Percentiles rank a stretch among this genome's conserved stretches.
phyloP scores from a whole-genome alignment of 768 basidiomycete species.

The Mycena capillaripes region DNA sequence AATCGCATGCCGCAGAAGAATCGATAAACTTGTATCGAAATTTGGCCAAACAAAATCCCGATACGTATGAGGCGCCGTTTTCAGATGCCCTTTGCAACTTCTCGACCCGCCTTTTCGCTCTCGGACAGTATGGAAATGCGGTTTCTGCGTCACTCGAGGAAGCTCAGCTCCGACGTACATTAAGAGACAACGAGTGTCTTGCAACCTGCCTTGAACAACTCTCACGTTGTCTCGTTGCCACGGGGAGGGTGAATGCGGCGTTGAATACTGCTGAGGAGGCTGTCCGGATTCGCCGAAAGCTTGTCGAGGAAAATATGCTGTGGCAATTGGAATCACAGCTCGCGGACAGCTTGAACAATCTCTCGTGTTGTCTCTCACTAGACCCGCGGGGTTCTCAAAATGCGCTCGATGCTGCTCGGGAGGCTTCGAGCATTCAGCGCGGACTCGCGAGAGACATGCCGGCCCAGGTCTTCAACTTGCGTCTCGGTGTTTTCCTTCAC shows the following conservation, averaged over 20 bases:
- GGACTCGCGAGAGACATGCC: conserved; percentile 19
- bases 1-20: conserved; percentile 15
- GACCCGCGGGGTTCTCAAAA: background rate
- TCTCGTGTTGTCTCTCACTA: conserved; percentile 21
- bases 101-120: conserved; percentile 18
- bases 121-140: conserved; percentile 19
- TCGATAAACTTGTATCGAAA: conserved; percentile 29
- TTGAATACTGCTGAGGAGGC: conserved; percentile 26
- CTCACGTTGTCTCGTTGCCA: conserved; percentile 13
- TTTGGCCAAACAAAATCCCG: conserved; percentile 6
- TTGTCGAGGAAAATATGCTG: conserved; percentile 2
- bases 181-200: background rate
- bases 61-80: background rate
- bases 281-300: conserved; percentile 25
- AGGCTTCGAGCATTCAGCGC: conserved; percentile 31
- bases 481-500: conserved; percentile 26
- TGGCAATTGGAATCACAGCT: conserved; percentile 20
- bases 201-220: conserved; percentile 26
- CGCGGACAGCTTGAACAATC: conserved; percentile 23
- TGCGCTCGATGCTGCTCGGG: conserved; percentile 26
- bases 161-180: conserved; percentile 21
- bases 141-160: conserved; percentile 17
- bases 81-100: conserved; percentile 28
- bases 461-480: conserved; percentile 4
- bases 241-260: conserved; percentile 11